phyloP scores from a whole-genome alignment of 176 grass and related monocot species.

The Aegilops bicornis region DNA sequence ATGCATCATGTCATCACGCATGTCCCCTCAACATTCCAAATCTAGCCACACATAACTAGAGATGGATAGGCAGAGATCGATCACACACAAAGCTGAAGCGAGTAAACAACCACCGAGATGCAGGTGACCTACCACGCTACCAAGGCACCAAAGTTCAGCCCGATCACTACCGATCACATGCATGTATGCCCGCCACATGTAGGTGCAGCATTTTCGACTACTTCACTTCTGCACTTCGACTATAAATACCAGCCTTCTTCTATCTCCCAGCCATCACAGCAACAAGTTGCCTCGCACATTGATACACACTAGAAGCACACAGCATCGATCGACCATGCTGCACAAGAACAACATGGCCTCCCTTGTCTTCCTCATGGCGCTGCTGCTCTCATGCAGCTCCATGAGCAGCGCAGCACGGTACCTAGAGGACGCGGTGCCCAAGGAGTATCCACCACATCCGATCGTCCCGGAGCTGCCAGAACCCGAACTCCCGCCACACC shows the following conservation, averaged over 20 bases:
- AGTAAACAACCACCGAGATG: not conserved
- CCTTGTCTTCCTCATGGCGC: not conserved
- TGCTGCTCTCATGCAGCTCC: slow-evolving; percentile 3
- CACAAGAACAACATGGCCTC: not conserved
- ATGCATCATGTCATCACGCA: not conserved
- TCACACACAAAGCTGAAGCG: not conserved
- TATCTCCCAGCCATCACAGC: not conserved
- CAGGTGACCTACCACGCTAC: not conserved
- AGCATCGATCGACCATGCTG: not conserved
- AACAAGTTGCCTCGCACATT: not conserved
- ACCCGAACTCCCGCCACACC: not conserved
- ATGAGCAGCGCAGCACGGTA: not conserved
- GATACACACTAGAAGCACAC: not conserved
- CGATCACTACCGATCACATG: too few species aligned
- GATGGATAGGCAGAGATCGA: not conserved
- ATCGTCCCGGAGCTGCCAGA: not conserved
- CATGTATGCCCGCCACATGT: not conserved
- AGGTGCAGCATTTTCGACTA: not conserved
- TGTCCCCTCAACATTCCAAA: not conserved
- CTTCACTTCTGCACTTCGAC: not conserved
- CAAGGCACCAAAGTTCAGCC: not conserved
- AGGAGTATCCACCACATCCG: not conserved
- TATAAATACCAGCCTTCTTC: not conserved
- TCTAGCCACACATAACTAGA: not conserved
- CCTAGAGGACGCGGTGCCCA: not conserved